Evolutionary conservation across 108 stramenopile genomes (phyloP).

Genomic region (Chaetoceros muelleri): DNA sequence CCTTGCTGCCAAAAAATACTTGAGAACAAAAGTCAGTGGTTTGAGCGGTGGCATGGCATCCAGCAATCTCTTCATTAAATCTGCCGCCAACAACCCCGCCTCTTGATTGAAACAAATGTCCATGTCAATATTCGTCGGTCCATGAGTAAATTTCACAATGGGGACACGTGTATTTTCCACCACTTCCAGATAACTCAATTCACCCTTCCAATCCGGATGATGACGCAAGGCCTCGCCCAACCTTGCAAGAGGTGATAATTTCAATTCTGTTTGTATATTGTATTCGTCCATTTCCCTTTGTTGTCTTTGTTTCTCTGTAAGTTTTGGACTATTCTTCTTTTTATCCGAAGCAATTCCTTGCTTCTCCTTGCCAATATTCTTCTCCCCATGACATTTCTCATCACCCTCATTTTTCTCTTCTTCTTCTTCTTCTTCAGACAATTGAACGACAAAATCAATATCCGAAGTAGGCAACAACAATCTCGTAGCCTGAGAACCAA

Average conservation of each 20-base stretch:
- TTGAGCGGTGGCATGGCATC: constrained; percentile 73
- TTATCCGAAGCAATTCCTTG: too few species aligned
- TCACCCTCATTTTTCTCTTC: constrained; percentile 9
- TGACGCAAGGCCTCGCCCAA: constrained; percentile 46
- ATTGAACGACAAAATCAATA: constrained; percentile 67
- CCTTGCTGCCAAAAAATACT: constrained; percentile 85
- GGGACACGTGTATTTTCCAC: constrained; percentile 86
- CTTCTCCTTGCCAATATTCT: too few species aligned
- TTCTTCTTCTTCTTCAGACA: constrained; percentile 8
- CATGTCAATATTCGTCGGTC: constrained; percentile 58
- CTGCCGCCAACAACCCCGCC: constrained; percentile 57
- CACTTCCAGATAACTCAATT: constrained; percentile 77
- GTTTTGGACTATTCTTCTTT: neutral
- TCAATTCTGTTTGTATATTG: constrained; percentile 1
- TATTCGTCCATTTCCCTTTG: constrained; percentile 30
- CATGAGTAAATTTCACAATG: constrained; percentile 89
- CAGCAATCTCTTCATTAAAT: constrained; percentile 69
- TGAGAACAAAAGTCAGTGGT: constrained; percentile 89
- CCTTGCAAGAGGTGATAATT: constrained; percentile 24
- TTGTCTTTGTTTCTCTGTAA: constrained; percentile 7
- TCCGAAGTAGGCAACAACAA: constrained; percentile 77
- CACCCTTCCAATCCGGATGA: constrained; percentile 31
- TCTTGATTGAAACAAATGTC: constrained; percentile 85
- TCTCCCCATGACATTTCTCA: too few species aligned
- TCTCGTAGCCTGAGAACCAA: constrained; percentile 90